Base-by-base conservation (phyloP, 768 basidiomycete species). In the Sporobolomyces roseus region DNA sequence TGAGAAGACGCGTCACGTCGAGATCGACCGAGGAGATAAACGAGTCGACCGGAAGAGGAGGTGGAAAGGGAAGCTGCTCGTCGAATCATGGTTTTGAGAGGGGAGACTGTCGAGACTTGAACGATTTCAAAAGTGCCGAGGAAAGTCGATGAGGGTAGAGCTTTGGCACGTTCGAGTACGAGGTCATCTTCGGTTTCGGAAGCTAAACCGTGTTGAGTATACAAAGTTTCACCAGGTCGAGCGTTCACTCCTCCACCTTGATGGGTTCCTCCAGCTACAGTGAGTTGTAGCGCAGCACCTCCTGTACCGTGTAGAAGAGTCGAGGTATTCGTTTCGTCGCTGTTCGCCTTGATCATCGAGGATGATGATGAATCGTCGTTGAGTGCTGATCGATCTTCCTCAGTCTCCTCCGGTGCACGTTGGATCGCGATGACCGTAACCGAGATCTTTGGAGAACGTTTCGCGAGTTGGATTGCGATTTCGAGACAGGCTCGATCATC, bases 401-500 rank as follows among this genome's bases (percentile, higher is more conserved):
- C 63, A 16, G 71, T 72, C 35, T 61, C 61, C n/a, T 68, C 66
- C 21, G 67, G 49, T n/a, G 67, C 61, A 2, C 67, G 59, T 21
- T 36, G 74, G 36, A 94, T 80, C 55, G 86, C 81, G 2, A 94
- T 80, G 0, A 91, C 85, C 0, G 89, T 91, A 1, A 90, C 96
- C 7, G 79, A 84, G 0, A 90, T 83, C 41, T 78, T 79, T 0
- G 83, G 77, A 71, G 87, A 88, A 68, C 88, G 87, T 36, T 79
- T 78, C 63, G 92, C 89, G 33, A 96, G 80, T 77, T 97, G 93
- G 38, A 90, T 85, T 6, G 91, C 84, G 74, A 98, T 85, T 35
- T 83, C 80, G 32, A 98, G 80, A 0, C 91, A 90, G 27, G 91
- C 82, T 1, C 96, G 85, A 77, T 97, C 94, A 77, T 99, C 94